Evolutionary conservation across 2,329 filamentous ascomycete genomes (phyloP).

Genomic region (Arthrocladium fulminans): DNA sequence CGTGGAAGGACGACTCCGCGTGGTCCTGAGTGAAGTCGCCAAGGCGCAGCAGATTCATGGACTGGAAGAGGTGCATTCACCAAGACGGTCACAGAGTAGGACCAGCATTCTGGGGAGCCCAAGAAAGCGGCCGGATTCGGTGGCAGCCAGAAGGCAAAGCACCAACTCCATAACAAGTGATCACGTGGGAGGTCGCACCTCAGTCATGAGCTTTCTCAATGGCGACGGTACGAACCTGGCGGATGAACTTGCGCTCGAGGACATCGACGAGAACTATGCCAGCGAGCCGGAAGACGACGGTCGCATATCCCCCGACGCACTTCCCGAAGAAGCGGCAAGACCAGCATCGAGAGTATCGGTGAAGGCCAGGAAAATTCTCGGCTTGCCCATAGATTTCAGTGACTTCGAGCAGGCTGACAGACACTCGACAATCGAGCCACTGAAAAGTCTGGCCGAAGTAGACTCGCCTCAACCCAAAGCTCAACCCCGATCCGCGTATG

Average conservation of each 20-base stretch:
- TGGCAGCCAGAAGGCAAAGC: conserved; percentile 48
- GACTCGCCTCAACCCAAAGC: conserved; percentile 10
- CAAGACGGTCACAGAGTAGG: conserved; percentile 12
- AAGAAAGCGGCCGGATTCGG: conserved; percentile 16
- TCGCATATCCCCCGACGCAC: conserved; percentile 40
- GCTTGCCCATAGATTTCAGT: conserved; percentile 31
- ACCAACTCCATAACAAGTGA: conserved; percentile 44
- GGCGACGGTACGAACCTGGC: conserved; percentile 62
- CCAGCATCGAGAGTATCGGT: conserved; percentile 34
- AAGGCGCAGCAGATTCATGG: conserved; percentile 25
- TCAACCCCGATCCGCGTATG: conserved; percentile 45
- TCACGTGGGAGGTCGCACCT: conserved; percentile 58
- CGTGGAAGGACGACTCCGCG: conserved; percentile 77
- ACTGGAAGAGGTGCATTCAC: neutral
- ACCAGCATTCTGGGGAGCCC: conserved; percentile 21
- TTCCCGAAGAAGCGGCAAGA: conserved; percentile 34
- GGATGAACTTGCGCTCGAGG: conserved; percentile 81
- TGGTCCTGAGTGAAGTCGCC: conserved; percentile 73
- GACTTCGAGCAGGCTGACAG: conserved; percentile 23
- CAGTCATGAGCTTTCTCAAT: conserved; percentile 53
- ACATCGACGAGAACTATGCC: conserved; percentile 55
- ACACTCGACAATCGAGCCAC: neutral
- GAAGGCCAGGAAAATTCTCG: conserved; percentile 39
- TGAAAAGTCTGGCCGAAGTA: neutral
- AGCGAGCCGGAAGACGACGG: conserved; percentile 61